These are phyloP conservation scores for Aspergillus sojae DNA, from an alignment of 2,329 filamentous ascomycete species.

Conservation along the genomic window DNA sequence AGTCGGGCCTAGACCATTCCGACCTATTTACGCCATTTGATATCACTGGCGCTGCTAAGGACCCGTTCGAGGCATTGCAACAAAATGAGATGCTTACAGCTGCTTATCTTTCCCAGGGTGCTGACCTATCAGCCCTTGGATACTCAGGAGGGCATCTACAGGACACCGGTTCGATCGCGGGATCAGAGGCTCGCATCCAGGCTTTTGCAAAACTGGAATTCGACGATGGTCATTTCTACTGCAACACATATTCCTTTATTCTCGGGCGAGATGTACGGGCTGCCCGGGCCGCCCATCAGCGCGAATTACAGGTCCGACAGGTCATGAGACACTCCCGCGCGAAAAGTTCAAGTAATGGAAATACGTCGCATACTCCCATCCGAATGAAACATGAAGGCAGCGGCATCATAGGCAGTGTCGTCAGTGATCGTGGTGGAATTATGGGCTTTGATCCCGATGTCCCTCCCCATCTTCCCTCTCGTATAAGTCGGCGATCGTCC, in stretches of 20 bases:
- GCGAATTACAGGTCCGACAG: slow-evolving; percentile 47
- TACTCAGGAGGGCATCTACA: slow-evolving; percentile 32
- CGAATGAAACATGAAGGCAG: slow-evolving; percentile 49
- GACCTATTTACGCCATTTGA: slow-evolving; percentile 42
- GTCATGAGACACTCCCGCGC: slow-evolving; percentile 42
- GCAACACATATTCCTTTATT: slow-evolving; percentile 64
- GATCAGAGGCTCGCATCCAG: slow-evolving; percentile 52
- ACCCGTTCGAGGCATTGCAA: slow-evolving; percentile 40
- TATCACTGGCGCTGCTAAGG: slow-evolving; percentile 33
- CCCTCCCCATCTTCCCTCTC: slow-evolving; percentile 41
- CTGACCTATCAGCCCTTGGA: slow-evolving; percentile 38
- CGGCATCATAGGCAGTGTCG: slow-evolving; percentile 52
- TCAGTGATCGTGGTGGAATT: slow-evolving; percentile 60
- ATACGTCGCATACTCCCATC: slow-evolving; percentile 48
- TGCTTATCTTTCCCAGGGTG: slow-evolving; percentile 40
- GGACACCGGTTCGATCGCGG: slow-evolving; percentile 40
- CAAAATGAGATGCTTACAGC: slow-evolving; percentile 44
- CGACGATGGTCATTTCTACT: slow-evolving; percentile 66
- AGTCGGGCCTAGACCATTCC: slow-evolving; percentile 32
- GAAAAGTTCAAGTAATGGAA: slow-evolving; percentile 51
- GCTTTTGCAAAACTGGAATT: slow-evolving; percentile 68
- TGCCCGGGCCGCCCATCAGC: slow-evolving; percentile 49
- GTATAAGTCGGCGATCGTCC: slow-evolving; percentile 52
- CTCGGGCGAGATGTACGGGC: slow-evolving; percentile 64
- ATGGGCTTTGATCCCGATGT: slow-evolving; percentile 52